Evolutionary conservation across 805 yeast species (phyloP).

Genomic region (Barnettozyma wickerhamii): DNA sequence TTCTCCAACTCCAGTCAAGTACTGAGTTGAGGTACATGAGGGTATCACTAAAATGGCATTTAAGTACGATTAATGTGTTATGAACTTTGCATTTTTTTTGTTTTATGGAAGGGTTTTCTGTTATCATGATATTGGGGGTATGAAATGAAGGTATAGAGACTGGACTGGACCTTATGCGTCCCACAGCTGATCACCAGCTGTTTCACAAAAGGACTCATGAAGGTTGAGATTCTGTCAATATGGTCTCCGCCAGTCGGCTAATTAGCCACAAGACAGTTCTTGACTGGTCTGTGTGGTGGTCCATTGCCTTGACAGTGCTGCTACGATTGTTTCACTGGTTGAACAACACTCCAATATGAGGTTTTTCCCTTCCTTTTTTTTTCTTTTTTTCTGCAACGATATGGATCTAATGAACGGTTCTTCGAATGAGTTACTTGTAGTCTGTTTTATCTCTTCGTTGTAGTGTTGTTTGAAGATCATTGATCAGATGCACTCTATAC

Average conservation of each 20-base stretch:
- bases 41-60: constrained; percentile 25
- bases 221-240: too few species aligned
- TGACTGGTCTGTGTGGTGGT: too few species aligned
- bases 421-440: background rate
- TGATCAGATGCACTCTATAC: too few species aligned
- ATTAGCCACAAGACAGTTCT: too few species aligned
- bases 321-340: background rate
- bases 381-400: background rate
- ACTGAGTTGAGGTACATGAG: constrained; percentile 12
- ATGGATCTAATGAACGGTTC: background rate
- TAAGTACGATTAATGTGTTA: constrained; percentile 15
- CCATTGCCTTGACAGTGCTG: background rate
- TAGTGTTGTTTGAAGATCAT: too few species aligned
- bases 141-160: background rate
- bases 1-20: constrained; percentile 32
- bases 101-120: constrained; percentile 7
- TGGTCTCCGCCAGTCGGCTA: too few species aligned
- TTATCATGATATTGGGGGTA: background rate
- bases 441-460: too few species aligned
- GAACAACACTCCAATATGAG: background rate
- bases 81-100: constrained; percentile 12
- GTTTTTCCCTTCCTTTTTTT: constrained; percentile 4
- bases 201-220: too few species aligned
- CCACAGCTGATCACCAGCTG: too few species aligned
- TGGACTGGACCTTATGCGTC: too few species aligned